These are phyloP conservation scores for Hippophae tibetana DNA, from an alignment of 306 rosid genomes.

Conservation along the genomic window DNA sequence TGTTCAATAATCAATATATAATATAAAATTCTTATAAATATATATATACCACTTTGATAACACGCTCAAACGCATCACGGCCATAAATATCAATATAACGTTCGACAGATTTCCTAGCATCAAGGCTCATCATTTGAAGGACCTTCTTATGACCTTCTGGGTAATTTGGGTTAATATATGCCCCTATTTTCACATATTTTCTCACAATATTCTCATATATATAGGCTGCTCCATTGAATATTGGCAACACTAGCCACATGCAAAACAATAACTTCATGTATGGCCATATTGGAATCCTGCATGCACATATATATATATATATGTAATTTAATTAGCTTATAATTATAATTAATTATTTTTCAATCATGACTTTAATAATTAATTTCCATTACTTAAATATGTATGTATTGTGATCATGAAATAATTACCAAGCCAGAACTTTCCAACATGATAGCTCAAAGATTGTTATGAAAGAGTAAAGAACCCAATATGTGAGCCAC, in stretches of 20 bases:
- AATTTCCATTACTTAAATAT: no score
- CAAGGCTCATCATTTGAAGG: slow-evolving; percentile 74
- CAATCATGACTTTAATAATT: no score
- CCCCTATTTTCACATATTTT: slow-evolving; percentile 47
- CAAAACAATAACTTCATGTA: slow-evolving; percentile 69
- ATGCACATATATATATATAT: not conserved
- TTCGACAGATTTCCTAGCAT: slow-evolving; percentile 74
- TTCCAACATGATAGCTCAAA: slow-evolving; percentile 66
- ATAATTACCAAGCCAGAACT: slow-evolving; percentile 53
- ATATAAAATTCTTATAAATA: not conserved
- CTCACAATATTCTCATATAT: slow-evolving; percentile 66
- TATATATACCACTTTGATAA: slow-evolving; percentile 48
- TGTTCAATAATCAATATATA: not conserved
- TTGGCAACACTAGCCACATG: slow-evolving; percentile 77
- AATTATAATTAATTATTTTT: no score
- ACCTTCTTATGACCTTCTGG: slow-evolving; percentile 55
- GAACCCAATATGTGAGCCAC: slow-evolving; percentile 92
- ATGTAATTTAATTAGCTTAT: no score
- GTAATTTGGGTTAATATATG: slow-evolving; percentile 20
- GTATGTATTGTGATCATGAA: no score
- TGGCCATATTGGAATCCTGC: slow-evolving; percentile 83
- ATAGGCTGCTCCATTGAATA: slow-evolving; percentile 87
- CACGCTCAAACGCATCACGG: slow-evolving; percentile 61
- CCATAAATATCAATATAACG: slow-evolving; percentile 58
- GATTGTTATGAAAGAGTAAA: slow-evolving; percentile 68